phyloP scores from a whole-genome alignment of 768 basidiomycete species.

The Collybia mongolica region DNA sequence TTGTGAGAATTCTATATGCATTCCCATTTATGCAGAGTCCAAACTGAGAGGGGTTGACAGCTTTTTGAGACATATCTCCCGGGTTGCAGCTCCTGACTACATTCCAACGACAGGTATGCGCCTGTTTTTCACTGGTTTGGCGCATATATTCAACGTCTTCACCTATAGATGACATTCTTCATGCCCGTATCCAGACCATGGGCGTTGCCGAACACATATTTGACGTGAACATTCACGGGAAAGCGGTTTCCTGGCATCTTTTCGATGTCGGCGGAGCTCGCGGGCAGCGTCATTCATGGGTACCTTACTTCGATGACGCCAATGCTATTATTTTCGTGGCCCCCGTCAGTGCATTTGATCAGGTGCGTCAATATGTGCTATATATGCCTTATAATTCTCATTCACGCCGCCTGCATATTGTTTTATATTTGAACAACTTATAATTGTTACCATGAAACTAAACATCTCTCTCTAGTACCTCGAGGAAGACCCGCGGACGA shows the following conservation, averaged over 20 bases:
- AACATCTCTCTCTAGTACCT: slow-evolving; percentile 54
- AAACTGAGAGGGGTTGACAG: slow-evolving; percentile 35
- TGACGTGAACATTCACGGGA: slow-evolving; percentile 78
- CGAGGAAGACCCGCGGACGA: slow-evolving; percentile 83
- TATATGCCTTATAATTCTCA: neutral
- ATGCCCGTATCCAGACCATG: slow-evolving; percentile 90
- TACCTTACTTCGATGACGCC: slow-evolving; percentile 75
- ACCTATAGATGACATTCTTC: slow-evolving; percentile 74
- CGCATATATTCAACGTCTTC: slow-evolving; percentile 28
- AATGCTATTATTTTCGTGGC: slow-evolving; percentile 82
- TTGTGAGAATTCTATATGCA: slow-evolving; percentile 55
- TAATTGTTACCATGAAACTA: slow-evolving; percentile 5
- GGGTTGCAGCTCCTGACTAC: slow-evolving; percentile 69
- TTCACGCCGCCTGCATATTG: neutral
- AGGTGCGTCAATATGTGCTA: slow-evolving; percentile 35
- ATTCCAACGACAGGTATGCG: slow-evolving; percentile 69
- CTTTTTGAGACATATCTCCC: slow-evolving; percentile 72
- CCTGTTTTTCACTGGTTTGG: neutral
- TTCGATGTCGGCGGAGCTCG: slow-evolving; percentile 73
- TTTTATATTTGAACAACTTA: neutral
- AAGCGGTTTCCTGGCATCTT: slow-evolving; percentile 70
- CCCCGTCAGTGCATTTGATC: slow-evolving; percentile 78
- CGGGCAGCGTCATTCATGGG: slow-evolving; percentile 75
- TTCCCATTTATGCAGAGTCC: neutral
- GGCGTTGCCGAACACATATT: slow-evolving; percentile 84